Evolutionary conservation across 2,329 filamentous ascomycete species (phyloP), one percentile per base, ranked within the genome.

Genomic region (Colletotrichum cordylinicola): DNA sequence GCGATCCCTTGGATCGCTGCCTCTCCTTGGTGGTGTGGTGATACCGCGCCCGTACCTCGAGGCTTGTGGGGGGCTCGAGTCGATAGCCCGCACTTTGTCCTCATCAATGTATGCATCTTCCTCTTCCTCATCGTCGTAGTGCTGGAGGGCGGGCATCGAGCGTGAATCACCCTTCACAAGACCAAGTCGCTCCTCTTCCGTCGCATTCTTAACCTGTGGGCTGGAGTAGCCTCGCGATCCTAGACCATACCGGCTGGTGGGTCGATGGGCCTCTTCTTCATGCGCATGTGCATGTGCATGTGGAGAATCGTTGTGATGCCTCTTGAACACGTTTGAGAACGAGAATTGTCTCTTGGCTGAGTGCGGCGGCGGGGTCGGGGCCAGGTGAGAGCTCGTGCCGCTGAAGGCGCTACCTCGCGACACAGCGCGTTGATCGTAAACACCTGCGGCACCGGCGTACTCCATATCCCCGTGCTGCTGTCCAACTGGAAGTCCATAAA

Each of bases 291-390:
- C 39, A n/a, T 48, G 39, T 15, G 67, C 39, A 35, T 29, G 66
- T 72, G 8, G 78, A 76, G 65, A 78, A 69, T 84, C 88, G 78
- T 88, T 85, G 64, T 84, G 88, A 78, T 88, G 86, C 66, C 93
- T 90, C 76, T 87, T 87, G 84, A 98, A 97, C 68, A 98, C 92
- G 78, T 94, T 95, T 78, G 96, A 94, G 88, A 98, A 98, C 21
- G 95, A 98, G 85, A 98, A 99, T 82, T 98, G 95, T 76, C 96
- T 91, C 78, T 88, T 91, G 13, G 94, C 91, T 35, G 87, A 87
- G 70, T 90, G 91, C 5, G 89, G 92, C 6, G 92, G 92, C 2
- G 93, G 93, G 5, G 91, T 89, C 1, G 93, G 93, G 2, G 92
- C 80, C 8, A 85, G 78, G 31, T 69, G 88, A 4, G 85, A 86